A percentile compares a stretch with the other conserved stretches of the same genome.
Conservation (phyloP, 768 basidiomycete species). For the Botryobasidium botryosum region DNA sequence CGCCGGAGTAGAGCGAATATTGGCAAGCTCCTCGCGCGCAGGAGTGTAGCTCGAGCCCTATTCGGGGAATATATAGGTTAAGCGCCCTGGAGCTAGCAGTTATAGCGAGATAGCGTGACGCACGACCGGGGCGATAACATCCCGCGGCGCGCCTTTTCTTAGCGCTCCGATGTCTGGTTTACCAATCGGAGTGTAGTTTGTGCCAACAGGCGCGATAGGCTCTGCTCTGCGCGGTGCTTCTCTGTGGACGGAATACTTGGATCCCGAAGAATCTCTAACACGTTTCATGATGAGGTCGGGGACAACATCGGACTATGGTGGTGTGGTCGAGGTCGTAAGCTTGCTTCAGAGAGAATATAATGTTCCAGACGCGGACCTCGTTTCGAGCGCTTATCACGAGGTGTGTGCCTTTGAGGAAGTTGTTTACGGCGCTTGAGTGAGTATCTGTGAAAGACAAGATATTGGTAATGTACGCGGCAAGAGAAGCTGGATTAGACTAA, state of each 20-base stretch:
- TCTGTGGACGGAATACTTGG: conserved; percentile 73
- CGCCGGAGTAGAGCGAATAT: conserved; percentile 25
- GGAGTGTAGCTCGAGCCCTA: conserved; percentile 18
- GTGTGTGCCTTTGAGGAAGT: conserved; percentile 68
- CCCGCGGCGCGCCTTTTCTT: conserved; percentile 13
- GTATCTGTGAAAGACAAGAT: conserved; percentile 26
- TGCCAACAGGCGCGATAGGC: conserved; percentile 69
- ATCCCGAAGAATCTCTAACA: conserved; percentile 79
- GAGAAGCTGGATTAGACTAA: conserved; percentile 11
- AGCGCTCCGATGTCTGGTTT: conserved; percentile 40
- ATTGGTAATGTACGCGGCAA: not conserved
- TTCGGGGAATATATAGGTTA: not conserved
- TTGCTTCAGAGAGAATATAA: not conserved
- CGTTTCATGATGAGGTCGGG: conserved; percentile 69
- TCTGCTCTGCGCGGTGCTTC: conserved; percentile 56
- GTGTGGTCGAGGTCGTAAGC: not conserved
- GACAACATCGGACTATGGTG: conserved; percentile 55
- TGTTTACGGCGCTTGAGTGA: conserved; percentile 64
- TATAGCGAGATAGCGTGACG: not conserved
- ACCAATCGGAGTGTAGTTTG: conserved; percentile 59
- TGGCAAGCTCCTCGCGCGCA: conserved; percentile 14
- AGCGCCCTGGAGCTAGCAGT: not conserved
- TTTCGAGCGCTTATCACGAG: conserved; percentile 76
- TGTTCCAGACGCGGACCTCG: conserved; percentile 35
- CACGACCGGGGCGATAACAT: conserved; percentile 12